A percentile compares a stretch with the other conserved stretches of the same genome.
Evolutionary conservation across 208 protist species (phyloP).

Genomic region (Trypanosoma melophagium): DNA sequence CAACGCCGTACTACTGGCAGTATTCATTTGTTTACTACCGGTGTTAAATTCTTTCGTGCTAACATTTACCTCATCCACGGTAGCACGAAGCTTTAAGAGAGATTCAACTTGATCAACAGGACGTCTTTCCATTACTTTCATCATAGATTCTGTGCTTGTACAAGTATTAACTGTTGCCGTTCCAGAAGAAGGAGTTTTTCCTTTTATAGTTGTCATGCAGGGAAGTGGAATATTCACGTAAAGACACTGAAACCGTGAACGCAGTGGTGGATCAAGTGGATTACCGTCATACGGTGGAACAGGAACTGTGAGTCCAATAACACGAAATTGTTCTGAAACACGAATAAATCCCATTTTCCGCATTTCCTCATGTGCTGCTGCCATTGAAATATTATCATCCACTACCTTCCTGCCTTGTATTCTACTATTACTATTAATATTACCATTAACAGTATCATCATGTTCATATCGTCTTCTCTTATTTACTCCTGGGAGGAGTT

Average conservation of each 20-base stretch:
- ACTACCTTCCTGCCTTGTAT: no score
- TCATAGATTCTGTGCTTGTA: constrained; percentile 13
- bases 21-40: background rate
- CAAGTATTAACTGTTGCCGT: constrained; percentile 15
- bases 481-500: constrained; percentile 29
- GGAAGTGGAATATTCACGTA: constrained; percentile 59
- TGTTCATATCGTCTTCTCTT: background rate
- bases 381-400: background rate
- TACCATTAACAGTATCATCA: background rate
- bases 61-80: constrained; percentile 62
- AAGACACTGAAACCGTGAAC: constrained; percentile 84
- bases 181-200: background rate
- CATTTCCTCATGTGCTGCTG: constrained; percentile 55
- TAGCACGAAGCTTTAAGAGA: constrained; percentile 47
- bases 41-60: constrained; percentile 51
- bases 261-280: constrained; percentile 85
- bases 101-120: constrained; percentile 24
- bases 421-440: background rate
- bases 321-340: constrained; percentile 91
- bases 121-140: constrained; percentile 17
- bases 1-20: background rate
- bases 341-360: constrained; percentile 77
- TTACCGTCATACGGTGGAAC: constrained; percentile 84
- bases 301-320: constrained; percentile 94
- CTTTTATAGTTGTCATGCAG: background rate